Evolutionary conservation across 1,284 basidiomycete species (phyloP).

Genomic region (Ceratobasidium sp.): DNA sequence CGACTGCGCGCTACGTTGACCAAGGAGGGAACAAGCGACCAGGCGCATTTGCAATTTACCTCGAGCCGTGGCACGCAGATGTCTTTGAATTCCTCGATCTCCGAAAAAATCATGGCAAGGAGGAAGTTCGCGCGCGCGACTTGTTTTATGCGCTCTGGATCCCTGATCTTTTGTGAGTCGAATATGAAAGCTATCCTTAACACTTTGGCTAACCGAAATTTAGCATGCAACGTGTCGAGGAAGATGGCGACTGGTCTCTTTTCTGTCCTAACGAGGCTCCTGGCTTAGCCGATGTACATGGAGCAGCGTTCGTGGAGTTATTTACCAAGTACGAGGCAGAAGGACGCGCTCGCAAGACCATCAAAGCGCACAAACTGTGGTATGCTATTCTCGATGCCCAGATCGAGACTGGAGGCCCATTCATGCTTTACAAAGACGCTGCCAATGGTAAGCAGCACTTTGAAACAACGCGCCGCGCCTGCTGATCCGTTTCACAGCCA

Average conservation of each 20-base stretch:
- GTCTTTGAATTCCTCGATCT: conserved; percentile 98
- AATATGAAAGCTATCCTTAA: not conserved
- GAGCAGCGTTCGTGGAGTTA: conserved; percentile 91
- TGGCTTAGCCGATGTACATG: conserved; percentile 89
- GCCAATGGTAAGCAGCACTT: conserved; percentile 73
- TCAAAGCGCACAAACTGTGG: conserved; percentile 99
- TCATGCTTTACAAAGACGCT: conserved; percentile 98
- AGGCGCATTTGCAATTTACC: conserved; percentile 97
- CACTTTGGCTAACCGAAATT: not conserved
- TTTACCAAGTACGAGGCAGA: conserved; percentile 94
- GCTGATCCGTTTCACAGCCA: conserved; percentile 64
- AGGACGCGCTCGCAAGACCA: conserved; percentile 87
- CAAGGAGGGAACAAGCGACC: conserved; percentile 99
- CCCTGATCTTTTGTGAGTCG: conserved; percentile 91
- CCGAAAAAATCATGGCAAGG: conserved; percentile 99
- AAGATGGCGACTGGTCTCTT: conserved; percentile 91
- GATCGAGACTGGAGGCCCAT: conserved; percentile 98
- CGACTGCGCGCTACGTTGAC: conserved; percentile 98
- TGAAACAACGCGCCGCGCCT: not conserved
- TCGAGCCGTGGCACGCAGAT: conserved; percentile 98
- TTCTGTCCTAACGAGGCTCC: conserved; percentile 99
- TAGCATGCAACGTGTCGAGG: conserved; percentile 94
- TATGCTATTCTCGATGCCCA: conserved; percentile 97
- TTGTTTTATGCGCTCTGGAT: conserved; percentile 99
- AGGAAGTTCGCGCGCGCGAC: conserved; percentile 96